Evolutionary conservation across 2,329 filamentous ascomycete genomes (phyloP).

Genomic region (Xylaria sp.): DNA sequence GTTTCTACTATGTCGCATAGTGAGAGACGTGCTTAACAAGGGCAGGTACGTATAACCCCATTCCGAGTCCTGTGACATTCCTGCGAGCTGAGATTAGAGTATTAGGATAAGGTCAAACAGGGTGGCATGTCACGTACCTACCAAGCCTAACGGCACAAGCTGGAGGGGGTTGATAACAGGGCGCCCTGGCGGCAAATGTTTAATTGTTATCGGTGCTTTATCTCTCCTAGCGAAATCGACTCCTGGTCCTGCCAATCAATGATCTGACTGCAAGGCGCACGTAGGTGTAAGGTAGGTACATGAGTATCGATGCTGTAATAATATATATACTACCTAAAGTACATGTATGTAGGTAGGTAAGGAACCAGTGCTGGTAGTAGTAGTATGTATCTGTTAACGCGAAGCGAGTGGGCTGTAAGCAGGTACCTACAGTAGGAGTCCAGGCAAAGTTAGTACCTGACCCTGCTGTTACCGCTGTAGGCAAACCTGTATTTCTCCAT

Average conservation of each 20-base stretch:
- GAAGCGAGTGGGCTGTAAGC: neutral
- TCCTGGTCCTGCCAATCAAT: slow-evolving; percentile 9
- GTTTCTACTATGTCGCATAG: too few relatives aligned
- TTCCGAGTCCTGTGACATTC: neutral
- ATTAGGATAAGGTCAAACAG: neutral
- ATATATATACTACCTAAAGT: too few relatives aligned
- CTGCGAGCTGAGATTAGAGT: neutral
- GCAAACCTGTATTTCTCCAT: slow-evolving; percentile 10
- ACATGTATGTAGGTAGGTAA: neutral
- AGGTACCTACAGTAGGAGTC: neutral
- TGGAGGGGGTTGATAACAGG: neutral
- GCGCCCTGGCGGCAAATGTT: neutral
- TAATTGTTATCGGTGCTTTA: slow-evolving; percentile 4
- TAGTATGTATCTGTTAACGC: neutral
- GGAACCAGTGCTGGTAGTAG: too few relatives aligned
- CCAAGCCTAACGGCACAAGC: neutral
- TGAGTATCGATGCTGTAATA: too few relatives aligned
- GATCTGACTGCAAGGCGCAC: slow-evolving; percentile 6
- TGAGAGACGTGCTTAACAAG: neutral
- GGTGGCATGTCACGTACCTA: neutral
- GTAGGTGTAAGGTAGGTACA: neutral
- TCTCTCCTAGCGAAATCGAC: slow-evolving; percentile 19
- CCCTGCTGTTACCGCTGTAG: neutral
- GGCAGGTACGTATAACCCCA: neutral
- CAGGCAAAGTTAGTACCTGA: neutral